Base-by-base conservation (phyloP, 441 rosid species). In the Breynia disticha region DNA sequence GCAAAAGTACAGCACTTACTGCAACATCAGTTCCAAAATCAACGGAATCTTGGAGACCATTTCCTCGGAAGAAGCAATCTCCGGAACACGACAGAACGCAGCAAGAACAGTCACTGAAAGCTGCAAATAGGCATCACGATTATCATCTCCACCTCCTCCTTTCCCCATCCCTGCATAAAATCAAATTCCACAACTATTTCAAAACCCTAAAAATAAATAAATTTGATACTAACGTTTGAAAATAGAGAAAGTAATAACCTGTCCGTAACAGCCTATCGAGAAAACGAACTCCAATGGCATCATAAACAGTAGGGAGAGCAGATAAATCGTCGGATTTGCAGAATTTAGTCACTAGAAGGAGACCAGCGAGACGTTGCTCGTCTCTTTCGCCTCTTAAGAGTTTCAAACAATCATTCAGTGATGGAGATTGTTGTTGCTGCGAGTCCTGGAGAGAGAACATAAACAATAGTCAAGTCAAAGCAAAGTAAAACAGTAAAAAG, bases 281-380 rank as follows among this genome's bases (percentile, higher is more conserved):
- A 65, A 93, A 93, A 42, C 22, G 80, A 60, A 55, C 16, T 32
- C 90, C 90, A 13, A 86, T 83, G 8, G 95, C 95, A 1, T 84
- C 78, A 63, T 86, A 83, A 15, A 81, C 74, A 46, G 57, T 69
- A 22, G 69, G 79, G 21, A 93, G 79, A 14, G 93, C 77, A 58
- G 18, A 62, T 8, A 72, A 51, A 58, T 89, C 95, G 51, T 84
- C 85, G 62, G 68, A 70, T 45, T 77, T 72, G 64, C 86, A 81
- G 55, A 84, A 77, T 52, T 84, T 93, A 48, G 98, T 89, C 46
- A 89, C 86, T 35, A 93, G 68, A 22, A 88, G 86, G n/a, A 93
- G 63, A 50, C 93, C 98, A 10, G 97, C 96, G n/a, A 93, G 84
- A 22, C 81, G 83, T 48, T 86, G 95, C 82, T 93, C 97, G 68